Evolutionary conservation across 495 filamentous ascomycete genomes (phyloP).

Genomic region (Xylaria palmicola): DNA sequence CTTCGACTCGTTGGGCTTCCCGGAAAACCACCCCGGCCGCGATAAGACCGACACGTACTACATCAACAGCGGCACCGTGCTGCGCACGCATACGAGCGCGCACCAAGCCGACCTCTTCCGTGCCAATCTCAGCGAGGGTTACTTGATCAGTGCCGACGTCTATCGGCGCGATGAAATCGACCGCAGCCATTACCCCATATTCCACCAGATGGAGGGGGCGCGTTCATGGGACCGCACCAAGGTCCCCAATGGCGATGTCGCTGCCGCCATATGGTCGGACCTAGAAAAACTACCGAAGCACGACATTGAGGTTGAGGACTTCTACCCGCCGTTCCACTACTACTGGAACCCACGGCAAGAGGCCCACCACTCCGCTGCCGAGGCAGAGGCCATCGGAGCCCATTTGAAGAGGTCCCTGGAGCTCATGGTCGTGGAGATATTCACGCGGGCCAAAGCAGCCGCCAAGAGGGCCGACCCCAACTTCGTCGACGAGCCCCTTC

Average conservation of each 20-base stretch:
- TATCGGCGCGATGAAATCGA: slow-evolving; percentile 95
- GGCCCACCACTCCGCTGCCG: slow-evolving; percentile 65
- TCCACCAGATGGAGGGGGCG: slow-evolving; percentile 98
- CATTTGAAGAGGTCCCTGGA: slow-evolving; percentile 92
- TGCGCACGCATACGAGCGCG: slow-evolving; percentile 90
- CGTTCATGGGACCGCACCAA: slow-evolving; percentile 77
- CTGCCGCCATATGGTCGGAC: slow-evolving; percentile 62
- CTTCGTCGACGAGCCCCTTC: slow-evolving; percentile 63
- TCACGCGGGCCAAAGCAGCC: slow-evolving; percentile 72
- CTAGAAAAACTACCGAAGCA: slow-evolving; percentile 68
- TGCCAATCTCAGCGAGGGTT: slow-evolving; percentile 70
- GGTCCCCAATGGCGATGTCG: slow-evolving; percentile 58
- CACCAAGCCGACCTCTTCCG: slow-evolving; percentile 89
- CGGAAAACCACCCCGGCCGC: slow-evolving; percentile 84
- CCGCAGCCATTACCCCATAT: slow-evolving; percentile 90
- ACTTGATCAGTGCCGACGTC: slow-evolving; percentile 91
- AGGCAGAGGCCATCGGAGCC: slow-evolving; percentile 77
- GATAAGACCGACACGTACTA: slow-evolving; percentile 93
- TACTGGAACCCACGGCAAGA: slow-evolving; percentile 82
- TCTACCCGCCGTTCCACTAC: slow-evolving; percentile 73
- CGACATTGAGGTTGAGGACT: slow-evolving; percentile 75
- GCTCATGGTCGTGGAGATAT: slow-evolving; percentile 83
- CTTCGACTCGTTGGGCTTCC: slow-evolving; percentile 94
- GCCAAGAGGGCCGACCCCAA: slow-evolving; percentile 51
- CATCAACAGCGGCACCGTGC: slow-evolving; percentile 76